Conservation (phyloP, 1,284 basidiomycete species). For the Ganoderma boninense region DNA sequence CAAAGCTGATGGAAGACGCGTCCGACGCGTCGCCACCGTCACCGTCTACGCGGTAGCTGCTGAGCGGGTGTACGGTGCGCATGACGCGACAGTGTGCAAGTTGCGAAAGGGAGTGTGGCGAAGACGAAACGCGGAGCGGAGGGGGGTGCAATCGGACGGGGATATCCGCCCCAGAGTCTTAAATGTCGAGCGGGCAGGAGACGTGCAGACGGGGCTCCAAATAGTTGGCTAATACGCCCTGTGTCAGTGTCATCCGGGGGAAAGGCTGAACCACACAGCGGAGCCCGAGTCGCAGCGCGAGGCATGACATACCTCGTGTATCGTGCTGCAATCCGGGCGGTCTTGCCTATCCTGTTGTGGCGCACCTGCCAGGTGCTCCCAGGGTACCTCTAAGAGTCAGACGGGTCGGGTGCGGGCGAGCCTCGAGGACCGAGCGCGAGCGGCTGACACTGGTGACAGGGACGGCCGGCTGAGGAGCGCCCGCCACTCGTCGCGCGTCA, state of each 20-base stretch:
- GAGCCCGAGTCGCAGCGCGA: not conserved
- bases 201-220: not conserved
- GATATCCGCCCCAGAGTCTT: not conserved
- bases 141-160: not conserved
- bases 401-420: not conserved
- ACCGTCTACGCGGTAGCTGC: not conserved
- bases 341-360: not conserved
- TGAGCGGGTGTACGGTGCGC: not conserved
- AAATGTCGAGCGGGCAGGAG: not conserved
- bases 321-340: not conserved
- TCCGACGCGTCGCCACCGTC: not conserved
- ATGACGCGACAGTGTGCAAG: not conserved
- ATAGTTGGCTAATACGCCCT: not conserved
- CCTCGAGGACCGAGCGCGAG: slow-evolving; percentile 4
- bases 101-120: not conserved
- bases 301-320: not conserved
- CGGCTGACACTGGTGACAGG: slow-evolving; percentile 3
- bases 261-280: not conserved
- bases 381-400: not conserved
- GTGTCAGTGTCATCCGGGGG: not conserved
- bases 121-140: not conserved
- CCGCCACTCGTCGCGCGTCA: slow-evolving; percentile 8
- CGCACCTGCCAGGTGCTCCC: not conserved
- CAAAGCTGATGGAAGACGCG: not conserved
- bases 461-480: not conserved